Conservation (phyloP, 2,329 filamentous ascomycete species). For the Diplodia seriata region DNA sequence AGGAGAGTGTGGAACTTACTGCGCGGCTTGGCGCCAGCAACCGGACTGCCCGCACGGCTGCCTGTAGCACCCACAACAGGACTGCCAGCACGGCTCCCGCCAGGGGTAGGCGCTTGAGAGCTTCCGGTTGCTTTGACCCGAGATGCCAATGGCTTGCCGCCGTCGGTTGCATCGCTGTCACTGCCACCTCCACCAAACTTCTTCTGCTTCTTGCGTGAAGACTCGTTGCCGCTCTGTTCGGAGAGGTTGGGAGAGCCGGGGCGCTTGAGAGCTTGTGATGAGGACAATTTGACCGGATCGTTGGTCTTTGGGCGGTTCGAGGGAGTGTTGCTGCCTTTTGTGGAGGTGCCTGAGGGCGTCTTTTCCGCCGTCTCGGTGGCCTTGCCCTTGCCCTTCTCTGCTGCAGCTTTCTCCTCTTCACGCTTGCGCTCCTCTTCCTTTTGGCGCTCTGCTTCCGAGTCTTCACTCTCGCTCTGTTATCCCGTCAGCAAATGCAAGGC, state of each 20-base stretch:
- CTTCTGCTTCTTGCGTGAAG: slow-evolving; percentile 74
- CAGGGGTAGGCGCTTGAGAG: slow-evolving; percentile 55
- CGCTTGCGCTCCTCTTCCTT: slow-evolving; percentile 65
- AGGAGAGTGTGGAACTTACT: slow-evolving; percentile 17
- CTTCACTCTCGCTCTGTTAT: slow-evolving; percentile 62
- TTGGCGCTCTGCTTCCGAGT: slow-evolving; percentile 69
- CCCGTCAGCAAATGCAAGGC: not conserved
- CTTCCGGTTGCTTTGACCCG: slow-evolving; percentile 60
- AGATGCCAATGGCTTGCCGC: slow-evolving; percentile 57
- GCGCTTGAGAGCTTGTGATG: slow-evolving; percentile 69
- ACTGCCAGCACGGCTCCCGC: slow-evolving; percentile 61
- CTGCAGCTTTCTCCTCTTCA: slow-evolving; percentile 58
- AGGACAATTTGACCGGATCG: slow-evolving; percentile 54
- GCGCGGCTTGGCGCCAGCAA: slow-evolving; percentile 32
- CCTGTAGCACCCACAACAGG: slow-evolving; percentile 47
- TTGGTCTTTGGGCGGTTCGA: slow-evolving; percentile 61
- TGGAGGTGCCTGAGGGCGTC: slow-evolving; percentile 61
- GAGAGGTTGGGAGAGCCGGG: slow-evolving; percentile 86
- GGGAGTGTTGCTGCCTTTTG: slow-evolving; percentile 74
- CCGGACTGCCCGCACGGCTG: slow-evolving; percentile 43
- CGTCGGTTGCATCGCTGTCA: slow-evolving; percentile 29
- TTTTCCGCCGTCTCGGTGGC: slow-evolving; percentile 49
- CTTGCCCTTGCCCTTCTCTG: slow-evolving; percentile 54
- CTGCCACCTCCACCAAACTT: slow-evolving; percentile 42
- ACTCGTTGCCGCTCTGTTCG: slow-evolving; percentile 91